A percentile compares a stretch with the other conserved stretches of the same genome.
phyloP scores from a whole-genome alignment of 2,329 filamentous ascomycete genomes.

The Ophiobolus disseminans region DNA sequence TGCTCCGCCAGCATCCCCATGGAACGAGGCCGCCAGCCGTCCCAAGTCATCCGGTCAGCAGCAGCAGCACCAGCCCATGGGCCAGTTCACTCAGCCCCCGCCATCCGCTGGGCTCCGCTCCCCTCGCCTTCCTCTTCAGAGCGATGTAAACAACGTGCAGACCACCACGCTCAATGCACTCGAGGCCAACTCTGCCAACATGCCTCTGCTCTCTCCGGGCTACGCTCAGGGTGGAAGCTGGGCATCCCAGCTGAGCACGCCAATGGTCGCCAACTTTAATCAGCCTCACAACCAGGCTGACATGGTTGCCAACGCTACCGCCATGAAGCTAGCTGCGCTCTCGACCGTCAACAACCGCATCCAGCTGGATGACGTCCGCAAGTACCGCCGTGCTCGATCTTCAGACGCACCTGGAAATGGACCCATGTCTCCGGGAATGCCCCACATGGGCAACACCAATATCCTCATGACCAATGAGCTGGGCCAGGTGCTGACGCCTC shows the following conservation, averaged over 20 bases:
- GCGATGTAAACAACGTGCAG: slow-evolving; percentile 75
- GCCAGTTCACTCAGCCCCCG: slow-evolving; percentile 84
- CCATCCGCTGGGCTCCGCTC: slow-evolving; percentile 80
- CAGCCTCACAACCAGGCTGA: slow-evolving; percentile 77
- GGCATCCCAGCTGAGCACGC: slow-evolving; percentile 98
- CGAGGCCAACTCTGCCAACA: slow-evolving; percentile 71
- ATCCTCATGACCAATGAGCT: slow-evolving; percentile 95
- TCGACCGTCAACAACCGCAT: slow-evolving; percentile 99
- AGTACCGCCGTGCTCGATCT: slow-evolving; percentile 90
- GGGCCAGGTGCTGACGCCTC: slow-evolving; percentile 78
- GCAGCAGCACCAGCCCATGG: slow-evolving; percentile 71
- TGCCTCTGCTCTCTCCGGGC: slow-evolving; percentile 82
- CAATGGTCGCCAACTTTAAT: slow-evolving; percentile 86
- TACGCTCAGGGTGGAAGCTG: slow-evolving; percentile 87
- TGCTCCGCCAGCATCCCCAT: slow-evolving; percentile 76
- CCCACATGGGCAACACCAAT: slow-evolving; percentile 70
- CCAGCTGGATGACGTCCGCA: slow-evolving; percentile 93
- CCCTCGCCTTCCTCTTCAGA: slow-evolving; percentile 72
- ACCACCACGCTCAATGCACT: slow-evolving; percentile 79
- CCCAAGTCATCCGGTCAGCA: slow-evolving; percentile 82
- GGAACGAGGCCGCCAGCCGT: slow-evolving; percentile 69
- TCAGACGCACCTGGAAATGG: slow-evolving; percentile 74
- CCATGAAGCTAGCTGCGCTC: slow-evolving; percentile 96
- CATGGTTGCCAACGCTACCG: slow-evolving; percentile 98
- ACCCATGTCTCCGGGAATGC: slow-evolving; percentile 71